Conservation (phyloP, 352 stramenopile species). For the Pythium pectinolyticum region DNA sequence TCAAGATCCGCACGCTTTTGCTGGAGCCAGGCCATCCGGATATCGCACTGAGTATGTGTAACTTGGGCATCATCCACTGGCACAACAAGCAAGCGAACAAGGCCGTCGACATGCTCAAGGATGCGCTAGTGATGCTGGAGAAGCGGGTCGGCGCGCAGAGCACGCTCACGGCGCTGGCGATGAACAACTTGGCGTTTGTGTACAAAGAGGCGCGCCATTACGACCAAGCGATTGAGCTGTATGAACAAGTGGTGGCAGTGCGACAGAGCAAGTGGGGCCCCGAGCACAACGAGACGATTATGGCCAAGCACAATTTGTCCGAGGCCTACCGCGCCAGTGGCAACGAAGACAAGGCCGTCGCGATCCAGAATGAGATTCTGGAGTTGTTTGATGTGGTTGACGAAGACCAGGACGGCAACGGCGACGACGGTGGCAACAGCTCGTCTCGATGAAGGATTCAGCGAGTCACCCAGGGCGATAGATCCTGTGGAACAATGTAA, state of each 20-base stretch:
- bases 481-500: too few species aligned
- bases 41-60: constrained; percentile 80
- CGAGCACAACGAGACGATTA: constrained; percentile 81
- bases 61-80: constrained; percentile 79
- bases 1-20: constrained; percentile 70
- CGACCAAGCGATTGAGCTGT: constrained; percentile 65
- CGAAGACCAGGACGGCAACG: neutral
- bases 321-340: constrained; percentile 75
- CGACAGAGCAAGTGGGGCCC: constrained; percentile 60
- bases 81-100: constrained; percentile 80
- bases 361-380: constrained; percentile 80
- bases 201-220: constrained; percentile 76
- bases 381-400: constrained; percentile 59
- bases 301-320: constrained; percentile 78
- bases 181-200: constrained; percentile 84
- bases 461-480: too few species aligned
- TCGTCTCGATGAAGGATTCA: too few species aligned
- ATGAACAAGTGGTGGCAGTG: constrained; percentile 63
- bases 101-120: constrained; percentile 54
- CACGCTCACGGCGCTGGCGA: constrained; percentile 68
- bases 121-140: constrained; percentile 63
- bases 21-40: constrained; percentile 76
- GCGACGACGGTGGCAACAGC: neutral
- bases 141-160: constrained; percentile 55
- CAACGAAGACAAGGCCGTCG: constrained; percentile 74